phyloP scores from a whole-genome alignment of 2,329 filamentous ascomycete genomes.

The Penicillium glabrum region DNA sequence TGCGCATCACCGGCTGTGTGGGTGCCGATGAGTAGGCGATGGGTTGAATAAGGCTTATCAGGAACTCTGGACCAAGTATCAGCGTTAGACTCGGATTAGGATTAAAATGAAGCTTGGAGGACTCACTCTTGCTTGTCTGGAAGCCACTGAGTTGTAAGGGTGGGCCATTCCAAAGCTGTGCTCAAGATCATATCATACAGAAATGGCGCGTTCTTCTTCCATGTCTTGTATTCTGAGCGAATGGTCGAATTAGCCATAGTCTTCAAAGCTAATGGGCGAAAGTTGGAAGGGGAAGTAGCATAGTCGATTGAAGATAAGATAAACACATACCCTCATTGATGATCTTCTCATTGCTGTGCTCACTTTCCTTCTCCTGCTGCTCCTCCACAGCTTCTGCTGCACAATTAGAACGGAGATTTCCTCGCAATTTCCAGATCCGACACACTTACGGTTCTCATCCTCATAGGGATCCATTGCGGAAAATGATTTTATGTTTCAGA shows the following conservation, averaged over 20 bases:
- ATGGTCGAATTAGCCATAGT: slow-evolving; percentile 2
- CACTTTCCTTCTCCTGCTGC: slow-evolving; percentile 53
- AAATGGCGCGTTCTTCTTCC: slow-evolving; percentile 99
- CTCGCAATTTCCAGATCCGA: not conserved
- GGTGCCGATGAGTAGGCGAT: slow-evolving; percentile 89
- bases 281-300: not conserved
- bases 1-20: slow-evolving; percentile 83
- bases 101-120: slow-evolving; percentile 22
- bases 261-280: not conserved
- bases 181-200: slow-evolving; percentile 97
- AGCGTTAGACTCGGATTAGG: not conserved
- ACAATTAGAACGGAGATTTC: slow-evolving; percentile 22
- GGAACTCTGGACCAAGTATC: slow-evolving; percentile 54
- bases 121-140: slow-evolving; percentile 79
- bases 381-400: slow-evolving; percentile 31
- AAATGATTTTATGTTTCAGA: not conserved
- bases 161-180: slow-evolving; percentile 95
- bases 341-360: slow-evolving; percentile 78
- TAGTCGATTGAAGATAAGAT: not conserved
- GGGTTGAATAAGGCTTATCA: slow-evolving; percentile 81
- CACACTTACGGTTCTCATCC: slow-evolving; percentile 27
- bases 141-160: slow-evolving; percentile 96
- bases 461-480: slow-evolving; percentile 38
- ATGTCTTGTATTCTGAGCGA: slow-evolving; percentile 88
- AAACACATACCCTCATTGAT: slow-evolving; percentile 78